phyloP scores from a whole-genome alignment of 192 early-diverging fungal genomes.

The Coemansia sp. region DNA sequence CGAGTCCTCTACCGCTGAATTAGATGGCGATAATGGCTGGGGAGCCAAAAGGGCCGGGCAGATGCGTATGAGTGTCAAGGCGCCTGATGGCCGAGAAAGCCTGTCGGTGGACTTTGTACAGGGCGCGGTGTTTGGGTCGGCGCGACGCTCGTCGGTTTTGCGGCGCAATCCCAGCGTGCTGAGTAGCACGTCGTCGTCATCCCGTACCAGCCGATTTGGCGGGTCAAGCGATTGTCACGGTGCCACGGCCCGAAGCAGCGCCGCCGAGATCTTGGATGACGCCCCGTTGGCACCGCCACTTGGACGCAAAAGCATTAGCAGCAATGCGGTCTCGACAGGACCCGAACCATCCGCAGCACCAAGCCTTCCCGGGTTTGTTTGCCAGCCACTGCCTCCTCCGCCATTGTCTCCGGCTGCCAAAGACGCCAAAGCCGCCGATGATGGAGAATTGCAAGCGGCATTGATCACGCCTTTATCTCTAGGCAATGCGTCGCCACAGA shows the following conservation, averaged over 20 bases:
- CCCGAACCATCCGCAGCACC: slow-evolving; percentile 7
- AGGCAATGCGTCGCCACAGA: slow-evolving; percentile 8
- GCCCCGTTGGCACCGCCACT: slow-evolving; percentile 4
- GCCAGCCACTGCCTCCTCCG: slow-evolving; percentile 37
- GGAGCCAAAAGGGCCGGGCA: slow-evolving; percentile 3
- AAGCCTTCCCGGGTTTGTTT: slow-evolving; percentile 34
- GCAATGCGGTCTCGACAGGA: slow-evolving; percentile 1
- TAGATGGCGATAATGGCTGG: too few species aligned
- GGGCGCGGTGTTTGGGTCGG: slow-evolving; percentile 52
- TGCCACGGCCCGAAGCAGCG: slow-evolving; percentile 2
- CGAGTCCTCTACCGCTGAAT: background rate
- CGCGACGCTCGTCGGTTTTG: slow-evolving; percentile 37
- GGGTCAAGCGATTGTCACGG: background rate
- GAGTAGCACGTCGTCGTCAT: slow-evolving; percentile 16
- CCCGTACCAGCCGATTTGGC: slow-evolving; percentile 5
- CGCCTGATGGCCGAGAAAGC: slow-evolving; percentile 45
- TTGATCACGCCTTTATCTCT: slow-evolving; percentile 39
- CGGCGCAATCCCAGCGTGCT: slow-evolving; percentile 36
- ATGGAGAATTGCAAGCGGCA: slow-evolving; percentile 2
- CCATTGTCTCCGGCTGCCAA: slow-evolving; percentile 15
- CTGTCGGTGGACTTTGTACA: slow-evolving; percentile 51
- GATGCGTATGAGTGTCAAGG: slow-evolving; percentile 40
- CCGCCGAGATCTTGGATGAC: slow-evolving; percentile 7
- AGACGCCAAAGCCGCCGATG: background rate
- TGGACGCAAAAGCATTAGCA: slow-evolving; percentile 12